These are phyloP conservation scores for Melastoma candidum DNA, from an alignment of 441 rosid genomes.

Conservation along the genomic window DNA sequence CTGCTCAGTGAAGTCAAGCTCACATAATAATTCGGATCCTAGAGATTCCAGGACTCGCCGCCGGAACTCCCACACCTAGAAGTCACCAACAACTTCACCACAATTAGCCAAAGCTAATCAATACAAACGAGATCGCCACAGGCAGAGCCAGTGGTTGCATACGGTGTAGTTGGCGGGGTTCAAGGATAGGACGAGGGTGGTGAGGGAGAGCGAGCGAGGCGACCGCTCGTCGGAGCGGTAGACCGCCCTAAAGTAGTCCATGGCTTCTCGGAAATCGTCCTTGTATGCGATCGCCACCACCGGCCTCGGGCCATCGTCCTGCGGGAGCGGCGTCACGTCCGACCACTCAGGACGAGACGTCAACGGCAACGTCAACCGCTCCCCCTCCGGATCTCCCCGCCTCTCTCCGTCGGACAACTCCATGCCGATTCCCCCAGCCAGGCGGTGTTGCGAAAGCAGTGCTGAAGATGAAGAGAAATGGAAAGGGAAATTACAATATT, in stretches of 20 bases:
- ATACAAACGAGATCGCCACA: not conserved
- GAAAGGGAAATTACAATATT: too few relatives aligned
- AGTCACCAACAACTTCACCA: not conserved
- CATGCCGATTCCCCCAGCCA: too few relatives aligned
- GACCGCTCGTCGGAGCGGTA: slow-evolving; percentile 68
- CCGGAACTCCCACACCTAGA: slow-evolving; percentile 96
- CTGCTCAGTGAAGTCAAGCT: slow-evolving; percentile 44
- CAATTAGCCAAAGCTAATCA: not conserved
- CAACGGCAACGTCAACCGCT: slow-evolving; percentile 24
- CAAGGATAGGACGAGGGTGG: slow-evolving; percentile 41
- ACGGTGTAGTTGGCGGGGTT: slow-evolving; percentile 96
- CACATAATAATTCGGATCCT: slow-evolving; percentile 34
- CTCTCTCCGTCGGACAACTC: slow-evolving; percentile 20
- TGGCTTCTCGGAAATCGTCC: slow-evolving; percentile 71
- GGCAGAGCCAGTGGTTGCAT: slow-evolving; percentile 2
- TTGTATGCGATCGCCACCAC: slow-evolving; percentile 80
- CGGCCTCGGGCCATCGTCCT: slow-evolving; percentile 84
- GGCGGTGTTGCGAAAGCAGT: too few relatives aligned
- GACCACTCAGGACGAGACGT: slow-evolving; percentile 64
- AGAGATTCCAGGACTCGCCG: slow-evolving; percentile 57
- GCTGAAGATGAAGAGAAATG: too few relatives aligned
- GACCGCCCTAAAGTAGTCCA: slow-evolving; percentile 89
- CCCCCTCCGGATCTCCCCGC: not conserved
- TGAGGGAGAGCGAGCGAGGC: slow-evolving; percentile 63
- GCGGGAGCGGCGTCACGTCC: slow-evolving; percentile 64